A percentile compares a stretch with the other conserved stretches of the same genome.
phyloP scores from a whole-genome alignment of 2,329 filamentous ascomycete genomes.

The Thyridium curvatum region DNA sequence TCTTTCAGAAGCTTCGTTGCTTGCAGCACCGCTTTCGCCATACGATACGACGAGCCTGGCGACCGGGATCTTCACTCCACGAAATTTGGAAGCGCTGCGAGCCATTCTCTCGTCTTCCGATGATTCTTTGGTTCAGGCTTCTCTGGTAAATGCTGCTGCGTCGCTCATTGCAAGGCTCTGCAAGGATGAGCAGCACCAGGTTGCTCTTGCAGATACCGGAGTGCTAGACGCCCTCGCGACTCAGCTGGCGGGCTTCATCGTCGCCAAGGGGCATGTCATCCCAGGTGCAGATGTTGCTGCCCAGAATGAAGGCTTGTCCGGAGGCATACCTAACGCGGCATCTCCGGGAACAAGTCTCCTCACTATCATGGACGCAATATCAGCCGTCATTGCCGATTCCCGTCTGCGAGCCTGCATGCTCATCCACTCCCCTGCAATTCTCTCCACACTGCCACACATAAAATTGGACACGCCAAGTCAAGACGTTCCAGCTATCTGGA shows the following conservation, averaged over 20 bases:
- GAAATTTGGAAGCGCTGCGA: conserved; percentile 56
- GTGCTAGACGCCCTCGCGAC: conserved; percentile 74
- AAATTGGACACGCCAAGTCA: conserved; percentile 42
- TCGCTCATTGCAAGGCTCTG: conserved; percentile 55
- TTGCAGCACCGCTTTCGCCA: conserved; percentile 38
- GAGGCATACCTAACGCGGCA: conserved; percentile 56
- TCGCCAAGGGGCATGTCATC: conserved; percentile 61
- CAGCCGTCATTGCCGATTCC: conserved; percentile 71
- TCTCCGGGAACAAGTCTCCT: conserved; percentile 53
- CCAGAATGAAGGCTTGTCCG: conserved; percentile 45
- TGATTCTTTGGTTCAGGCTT: conserved; percentile 48
- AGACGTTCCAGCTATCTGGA: conserved; percentile 43
- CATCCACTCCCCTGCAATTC: conserved; percentile 60
- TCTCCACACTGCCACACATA: conserved; percentile 60
- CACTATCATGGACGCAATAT: conserved; percentile 70
- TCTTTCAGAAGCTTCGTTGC: conserved; percentile 58
- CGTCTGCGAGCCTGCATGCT: conserved; percentile 70
- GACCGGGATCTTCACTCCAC: conserved; percentile 56
- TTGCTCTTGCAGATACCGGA: conserved; percentile 63
- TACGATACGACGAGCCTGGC: conserved; percentile 45
- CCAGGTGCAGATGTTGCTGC: conserved; percentile 54
- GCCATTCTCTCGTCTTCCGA: conserved; percentile 57
- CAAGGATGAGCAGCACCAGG: conserved; percentile 62
- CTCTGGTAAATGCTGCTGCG: conserved; percentile 39
- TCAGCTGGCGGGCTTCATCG: conserved; percentile 65